Evolutionary conservation across 2,329 filamentous ascomycete species (phyloP).

Genomic region (Pestalotiopsis sp.): DNA sequence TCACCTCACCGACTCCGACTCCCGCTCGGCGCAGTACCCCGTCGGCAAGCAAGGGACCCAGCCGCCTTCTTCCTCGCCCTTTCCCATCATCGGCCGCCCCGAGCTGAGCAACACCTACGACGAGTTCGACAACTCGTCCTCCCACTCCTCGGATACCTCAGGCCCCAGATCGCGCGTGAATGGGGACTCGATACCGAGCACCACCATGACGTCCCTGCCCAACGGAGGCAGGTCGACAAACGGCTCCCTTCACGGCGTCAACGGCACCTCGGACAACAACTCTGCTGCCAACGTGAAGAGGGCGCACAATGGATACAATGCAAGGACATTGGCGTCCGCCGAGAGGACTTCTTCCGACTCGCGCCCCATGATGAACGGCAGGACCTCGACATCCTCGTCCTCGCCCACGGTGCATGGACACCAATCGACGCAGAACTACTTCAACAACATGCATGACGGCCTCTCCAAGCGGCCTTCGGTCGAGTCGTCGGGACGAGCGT

Average conservation of each 20-base stretch:
- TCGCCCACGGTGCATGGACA: constrained; percentile 33
- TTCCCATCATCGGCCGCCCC: constrained; percentile 24
- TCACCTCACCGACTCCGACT: constrained; percentile 32
- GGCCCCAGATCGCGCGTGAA: constrained; percentile 47
- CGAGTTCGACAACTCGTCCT: constrained; percentile 57
- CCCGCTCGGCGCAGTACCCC: constrained; percentile 2
- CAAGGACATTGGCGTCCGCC: not conserved
- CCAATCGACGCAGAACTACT: constrained; percentile 28
- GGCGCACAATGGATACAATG: constrained; percentile 3
- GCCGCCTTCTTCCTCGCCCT: not conserved
- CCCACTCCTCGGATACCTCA: constrained; percentile 54
- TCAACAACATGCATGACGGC: constrained; percentile 26
- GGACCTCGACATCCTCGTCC: constrained; percentile 12
- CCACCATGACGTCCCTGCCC: constrained; percentile 62
- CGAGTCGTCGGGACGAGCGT: constrained; percentile 34
- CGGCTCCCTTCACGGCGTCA: constrained; percentile 5
- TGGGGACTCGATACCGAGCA: constrained; percentile 44
- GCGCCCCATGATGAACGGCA: constrained; percentile 14
- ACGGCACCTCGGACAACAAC: not conserved
- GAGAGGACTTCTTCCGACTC: constrained; percentile 11
- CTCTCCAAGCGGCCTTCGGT: constrained; percentile 35
- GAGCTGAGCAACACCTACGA: constrained; percentile 50
- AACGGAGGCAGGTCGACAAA: constrained; percentile 45
- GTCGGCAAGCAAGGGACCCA: constrained; percentile 2
- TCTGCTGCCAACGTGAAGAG: not conserved